Base-by-base conservation (phyloP, 495 filamentous ascomycete genomes). In the Xylaria nigripes region DNA sequence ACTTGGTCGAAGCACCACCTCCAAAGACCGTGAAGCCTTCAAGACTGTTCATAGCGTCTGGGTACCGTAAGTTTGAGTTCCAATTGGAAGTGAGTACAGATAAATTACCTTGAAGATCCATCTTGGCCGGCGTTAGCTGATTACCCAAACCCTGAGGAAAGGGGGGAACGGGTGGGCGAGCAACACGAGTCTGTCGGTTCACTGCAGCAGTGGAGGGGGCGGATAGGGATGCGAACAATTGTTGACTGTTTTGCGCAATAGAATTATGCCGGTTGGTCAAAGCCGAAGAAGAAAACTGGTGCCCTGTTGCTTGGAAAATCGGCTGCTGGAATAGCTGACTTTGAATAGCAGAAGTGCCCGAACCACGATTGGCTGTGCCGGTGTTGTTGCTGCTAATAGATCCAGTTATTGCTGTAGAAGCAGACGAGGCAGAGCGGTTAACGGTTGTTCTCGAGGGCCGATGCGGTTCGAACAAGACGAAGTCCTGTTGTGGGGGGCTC, bases 291-390 rank as follows among this genome's bases (percentile, higher is more conserved):
- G 76, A 75, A 57, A 72, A 74, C 68, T 60, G 70, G 59, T 79
- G 80, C 68, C 81, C 81, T 69, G 77, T 76, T 60, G 73, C 70
- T 72, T 77, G 72, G 65, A 83, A 75, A 55, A 81, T 81, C n/a
- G n/a, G n/a, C 70, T 76, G 76, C 45, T 76, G 77, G 63, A 84
- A 74, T 67, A 77, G 75, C 63, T 77, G 76, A 52, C 76, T 78
- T 67, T 78, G 77, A 62, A 76, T 56, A 59, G 65, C 57, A 29
- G 72, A 67, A 51, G 70, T 36, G 54, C 30, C 45, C 41, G 54
- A 45, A 40, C 45, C 64, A 49, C 68, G 60, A 53, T 59, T 51
- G 61, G 68, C 62, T 48, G 65, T 44, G 50, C 58, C 63, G 57
- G 54, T 25, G 16, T 59, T 57, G 59, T 64, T 61, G 50, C 19